Evolutionary conservation across 2,329 filamentous ascomycete species (phyloP).

Genomic region (Colletotrichum aenigma): DNA sequence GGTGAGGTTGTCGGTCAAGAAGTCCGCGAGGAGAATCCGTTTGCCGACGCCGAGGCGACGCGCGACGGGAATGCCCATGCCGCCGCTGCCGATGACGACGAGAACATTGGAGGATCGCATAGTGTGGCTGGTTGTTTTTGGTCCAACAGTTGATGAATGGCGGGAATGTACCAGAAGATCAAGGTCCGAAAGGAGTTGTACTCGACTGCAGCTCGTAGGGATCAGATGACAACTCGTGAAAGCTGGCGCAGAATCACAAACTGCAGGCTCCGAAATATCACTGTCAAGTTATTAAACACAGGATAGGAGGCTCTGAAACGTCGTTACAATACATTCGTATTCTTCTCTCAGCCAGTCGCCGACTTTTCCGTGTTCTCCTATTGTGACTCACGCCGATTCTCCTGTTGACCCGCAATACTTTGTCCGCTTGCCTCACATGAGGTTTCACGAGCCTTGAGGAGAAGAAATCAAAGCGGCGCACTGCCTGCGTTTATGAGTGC

Average conservation of each 20-base stretch:
- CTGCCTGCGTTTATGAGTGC: background rate
- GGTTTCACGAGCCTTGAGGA: background rate
- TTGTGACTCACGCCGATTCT: background rate
- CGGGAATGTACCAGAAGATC: background rate
- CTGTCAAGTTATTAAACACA: background rate
- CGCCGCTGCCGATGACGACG: background rate
- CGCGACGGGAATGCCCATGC: background rate
- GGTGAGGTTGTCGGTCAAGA: background rate
- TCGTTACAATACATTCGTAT: accelerated
- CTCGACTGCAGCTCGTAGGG: background rate
- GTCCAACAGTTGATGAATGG: background rate
- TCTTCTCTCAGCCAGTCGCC: background rate
- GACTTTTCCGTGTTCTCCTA: background rate
- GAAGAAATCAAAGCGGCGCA: background rate
- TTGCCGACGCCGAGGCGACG: background rate
- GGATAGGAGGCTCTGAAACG: background rate
- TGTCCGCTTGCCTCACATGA: background rate
- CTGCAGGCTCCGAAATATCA: background rate
- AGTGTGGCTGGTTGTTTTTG: background rate
- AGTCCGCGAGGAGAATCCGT: background rate
- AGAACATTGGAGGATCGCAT: background rate
- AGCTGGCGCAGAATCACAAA: background rate
- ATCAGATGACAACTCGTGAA: background rate
- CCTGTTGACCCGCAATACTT: accelerated
- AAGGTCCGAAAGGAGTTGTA: background rate